A percentile compares a stretch with the other conserved stretches of the same genome.
Evolutionary conservation across 164 flowering plant species (phyloP).

Genomic region (Chloranthus sessilifolius): DNA sequence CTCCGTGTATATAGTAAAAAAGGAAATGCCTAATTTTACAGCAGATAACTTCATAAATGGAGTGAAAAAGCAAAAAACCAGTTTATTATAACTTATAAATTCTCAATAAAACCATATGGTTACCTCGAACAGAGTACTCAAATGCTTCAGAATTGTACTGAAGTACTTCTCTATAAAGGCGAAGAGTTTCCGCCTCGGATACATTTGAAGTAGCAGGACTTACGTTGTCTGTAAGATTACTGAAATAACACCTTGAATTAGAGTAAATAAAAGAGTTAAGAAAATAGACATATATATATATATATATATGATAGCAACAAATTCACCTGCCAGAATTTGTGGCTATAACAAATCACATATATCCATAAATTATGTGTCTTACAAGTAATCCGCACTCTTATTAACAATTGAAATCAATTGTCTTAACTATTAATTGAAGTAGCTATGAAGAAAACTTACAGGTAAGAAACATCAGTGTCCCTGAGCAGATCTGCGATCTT

Average conservation of each 20-base stretch:
- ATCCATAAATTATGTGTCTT: background rate
- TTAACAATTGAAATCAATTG: background rate
- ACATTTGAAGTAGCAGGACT: slow-evolving; percentile 13
- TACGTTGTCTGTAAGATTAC: slow-evolving; percentile 56
- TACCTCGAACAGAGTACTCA: slow-evolving; percentile 65
- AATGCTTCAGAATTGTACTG: slow-evolving; percentile 59
- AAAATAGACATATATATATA: too few species aligned
- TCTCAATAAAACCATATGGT: too few species aligned
- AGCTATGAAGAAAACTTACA: slow-evolving; percentile 47
- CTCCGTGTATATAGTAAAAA: background rate
- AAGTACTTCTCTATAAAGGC: slow-evolving; percentile 58
- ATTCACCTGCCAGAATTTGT: too few species aligned
- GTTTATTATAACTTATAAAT: too few species aligned
- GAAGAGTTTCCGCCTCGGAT: slow-evolving; percentile 34
- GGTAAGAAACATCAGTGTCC: slow-evolving; percentile 71
- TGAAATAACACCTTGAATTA: slow-evolving; percentile 22
- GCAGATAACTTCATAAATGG: background rate
- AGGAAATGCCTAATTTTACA: too few species aligned
- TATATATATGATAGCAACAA: too few species aligned
- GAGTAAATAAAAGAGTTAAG: background rate
- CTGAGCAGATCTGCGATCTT: slow-evolving; percentile 75
- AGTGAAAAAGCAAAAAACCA: slow-evolving; percentile 5
- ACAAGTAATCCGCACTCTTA: background rate
- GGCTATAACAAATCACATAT: background rate
- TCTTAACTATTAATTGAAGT: background rate